Base-by-base conservation (phyloP, 164 flowering plant species). In the Brasenia schreberi region DNA sequence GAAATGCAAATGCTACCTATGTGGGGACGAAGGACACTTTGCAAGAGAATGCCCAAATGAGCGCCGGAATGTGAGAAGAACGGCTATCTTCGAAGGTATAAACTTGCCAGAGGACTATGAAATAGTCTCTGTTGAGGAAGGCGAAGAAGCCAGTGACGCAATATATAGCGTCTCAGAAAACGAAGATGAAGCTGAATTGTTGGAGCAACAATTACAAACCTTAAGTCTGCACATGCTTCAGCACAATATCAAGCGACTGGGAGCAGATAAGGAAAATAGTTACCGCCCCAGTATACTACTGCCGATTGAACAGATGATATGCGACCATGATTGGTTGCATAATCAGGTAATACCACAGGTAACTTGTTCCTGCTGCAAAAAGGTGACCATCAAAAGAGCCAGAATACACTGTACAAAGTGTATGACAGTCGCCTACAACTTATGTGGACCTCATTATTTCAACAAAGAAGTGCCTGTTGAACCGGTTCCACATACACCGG, bases 1-100 rank as follows among this genome's bases (percentile, higher is more conserved):
- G n/a, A n/a, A n/a, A n/a, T n/a, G n/a, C n/a, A 67, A 67, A 39
- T 67, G 69, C 52, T 67, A 67, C 63, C 9, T 67, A 3, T 67
- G 70, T 19, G 70, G 58, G 5, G 59, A 61, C 5, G 49, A 27
- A 61, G n/a, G n/a, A n/a, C n/a, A n/a, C n/a, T n/a, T n/a, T n/a
- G n/a, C n/a, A n/a, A n/a, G n/a, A n/a, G n/a, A 64, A 19, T 5
- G 45, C 43, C 18, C 6, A 60, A n/a, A n/a, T n/a, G n/a, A n/a
- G n/a, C n/a, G n/a, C n/a, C n/a, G n/a, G n/a, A n/a, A n/a, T n/a
- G n/a, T n/a, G n/a, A n/a, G n/a, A n/a, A n/a, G n/a, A n/a, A n/a
- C n/a, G n/a, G n/a, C n/a, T n/a, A n/a, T n/a, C n/a, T n/a, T n/a
- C n/a, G n/a, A n/a, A n/a, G n/a, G n/a, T n/a, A n/a, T n/a, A n/a